Evolutionary conservation across 192 early-diverging fungal genomes (phyloP), one percentile per base, ranked within the genome.

Genomic region (Coemansia interrupta): DNA sequence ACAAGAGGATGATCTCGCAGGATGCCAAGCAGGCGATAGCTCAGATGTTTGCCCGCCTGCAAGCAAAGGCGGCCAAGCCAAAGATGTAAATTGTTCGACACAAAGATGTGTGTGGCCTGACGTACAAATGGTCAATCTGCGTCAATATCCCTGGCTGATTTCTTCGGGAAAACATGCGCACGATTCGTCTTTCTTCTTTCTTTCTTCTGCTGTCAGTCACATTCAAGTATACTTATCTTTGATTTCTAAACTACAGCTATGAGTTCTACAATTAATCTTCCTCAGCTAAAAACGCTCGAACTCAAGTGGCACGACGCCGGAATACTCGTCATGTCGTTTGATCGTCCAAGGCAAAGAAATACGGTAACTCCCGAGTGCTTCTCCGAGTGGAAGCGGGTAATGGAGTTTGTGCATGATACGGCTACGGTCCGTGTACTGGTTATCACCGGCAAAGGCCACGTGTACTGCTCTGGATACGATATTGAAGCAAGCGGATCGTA

Each of bases 391-490:
- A 62, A 67, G 52, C 61, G 64, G 4, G 85, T 87, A 40, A 74
- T 90, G 47, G 68, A 82, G 38, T 76, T 80, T 60, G 83, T 83
- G 22, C 75, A 76, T 17, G 46, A 42, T 3, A 59, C 56, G 2
- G 67, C 76, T 7, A 57, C 65, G 36, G 78, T 86, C n/a, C 83
- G 81, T 40, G 84, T 84, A 10, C 58, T 72, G 13, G 72, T 90
- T 7, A 32, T 89, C 32, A 89, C 86, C 7, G 89, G 89, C 47
- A 61, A 67, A 19, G 89, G 89, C 42, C 80, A 80, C 22, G 87
- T 80, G 46, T 90, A 75, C 64, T 77, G 78, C 5, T 80, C 84
- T 12, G 89, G 89, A 23, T 82, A 89, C 29, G 85, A 87, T 59
- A 60, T 90, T 43, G 7, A 45, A 17, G n/a, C 28, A 0, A 1